These are phyloP conservation scores for Cruciata laevipes DNA, from an alignment of 257 asterid species.

Conservation along the genomic window DNA sequence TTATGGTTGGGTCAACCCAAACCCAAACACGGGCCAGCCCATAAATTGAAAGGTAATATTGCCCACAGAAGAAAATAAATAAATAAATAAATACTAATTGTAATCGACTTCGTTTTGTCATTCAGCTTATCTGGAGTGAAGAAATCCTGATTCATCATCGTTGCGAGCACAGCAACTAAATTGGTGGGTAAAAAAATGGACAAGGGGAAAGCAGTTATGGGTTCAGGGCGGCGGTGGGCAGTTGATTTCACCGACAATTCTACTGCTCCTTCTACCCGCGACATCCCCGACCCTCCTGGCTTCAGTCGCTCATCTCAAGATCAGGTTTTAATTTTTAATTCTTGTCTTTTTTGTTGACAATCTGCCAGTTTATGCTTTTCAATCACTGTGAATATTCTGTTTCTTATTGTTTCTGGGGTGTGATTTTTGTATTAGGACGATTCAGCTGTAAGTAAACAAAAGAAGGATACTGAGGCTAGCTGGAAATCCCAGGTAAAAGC, in stretches of 20 bases:
- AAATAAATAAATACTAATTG: too few relatives aligned
- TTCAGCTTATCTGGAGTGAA: background rate
- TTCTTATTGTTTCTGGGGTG: background rate
- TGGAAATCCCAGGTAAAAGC: background rate
- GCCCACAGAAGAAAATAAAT: background rate
- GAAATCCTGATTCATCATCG: background rate
- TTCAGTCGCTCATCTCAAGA: conserved; percentile 73
- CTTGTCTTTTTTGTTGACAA: conserved; percentile 3
- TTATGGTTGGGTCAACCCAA: background rate
- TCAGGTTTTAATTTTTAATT: conserved; percentile 43
- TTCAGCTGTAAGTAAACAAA: conserved; percentile 65
- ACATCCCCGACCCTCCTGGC: conserved; percentile 87
- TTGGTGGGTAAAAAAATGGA: conserved; percentile 34
- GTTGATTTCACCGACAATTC: conserved; percentile 76
- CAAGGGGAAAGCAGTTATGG: conserved; percentile 74
- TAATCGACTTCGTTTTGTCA: background rate
- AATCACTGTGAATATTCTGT: background rate
- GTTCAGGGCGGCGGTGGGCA: conserved; percentile 89
- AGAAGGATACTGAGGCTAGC: conserved; percentile 88
- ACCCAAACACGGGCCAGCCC: background rate
- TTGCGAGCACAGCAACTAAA: background rate
- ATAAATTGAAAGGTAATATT: background rate
- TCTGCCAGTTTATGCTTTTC: conserved; percentile 26
- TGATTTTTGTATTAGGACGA: conserved; percentile 27
- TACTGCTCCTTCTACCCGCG: conserved; percentile 67